Conservation (phyloP, 106 monocot genomes). For the Cymbidium sinense region DNA sequence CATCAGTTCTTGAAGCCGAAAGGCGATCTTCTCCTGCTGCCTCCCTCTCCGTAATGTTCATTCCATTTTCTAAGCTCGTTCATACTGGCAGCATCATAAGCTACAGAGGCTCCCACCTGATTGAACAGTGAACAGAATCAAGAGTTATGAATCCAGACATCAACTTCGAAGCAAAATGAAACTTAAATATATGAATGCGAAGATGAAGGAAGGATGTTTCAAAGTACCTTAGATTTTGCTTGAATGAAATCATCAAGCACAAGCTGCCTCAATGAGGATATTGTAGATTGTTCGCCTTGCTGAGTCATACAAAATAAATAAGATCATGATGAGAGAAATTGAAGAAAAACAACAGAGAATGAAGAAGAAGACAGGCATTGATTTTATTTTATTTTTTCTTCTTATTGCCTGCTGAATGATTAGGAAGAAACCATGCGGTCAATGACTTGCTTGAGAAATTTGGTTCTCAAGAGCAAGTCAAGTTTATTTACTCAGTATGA, state of each 20-base stretch:
- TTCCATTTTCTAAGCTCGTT: slow-evolving; percentile 96
- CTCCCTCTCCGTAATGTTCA: slow-evolving; percentile 94
- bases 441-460: too few relatives aligned
- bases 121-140: background rate
- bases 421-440: too few relatives aligned
- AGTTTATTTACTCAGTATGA: too few relatives aligned
- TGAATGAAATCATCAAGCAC: slow-evolving; percentile 74
- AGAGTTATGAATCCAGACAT: too few relatives aligned
- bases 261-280: slow-evolving; percentile 53
- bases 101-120: slow-evolving; percentile 91
- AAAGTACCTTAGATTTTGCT: slow-evolving; percentile 81
- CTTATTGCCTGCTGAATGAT: too few relatives aligned
- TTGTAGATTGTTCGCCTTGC: slow-evolving; percentile 21
- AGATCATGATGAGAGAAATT: background rate
- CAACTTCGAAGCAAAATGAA: background rate
- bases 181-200: background rate
- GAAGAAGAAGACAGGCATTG: background rate
- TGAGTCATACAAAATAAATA: slow-evolving; percentile 17
- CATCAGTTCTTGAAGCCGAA: slow-evolving; percentile 71
- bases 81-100: slow-evolving; percentile 89
- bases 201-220: background rate
- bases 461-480: too few relatives aligned
- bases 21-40: slow-evolving; percentile 66
- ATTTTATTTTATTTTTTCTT: background rate
- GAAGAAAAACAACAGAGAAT: background rate